Evolutionary conservation across 805 yeast species (phyloP), one percentile per base, ranked within the genome.

Genomic region (Suhomyces faveliae): DNA sequence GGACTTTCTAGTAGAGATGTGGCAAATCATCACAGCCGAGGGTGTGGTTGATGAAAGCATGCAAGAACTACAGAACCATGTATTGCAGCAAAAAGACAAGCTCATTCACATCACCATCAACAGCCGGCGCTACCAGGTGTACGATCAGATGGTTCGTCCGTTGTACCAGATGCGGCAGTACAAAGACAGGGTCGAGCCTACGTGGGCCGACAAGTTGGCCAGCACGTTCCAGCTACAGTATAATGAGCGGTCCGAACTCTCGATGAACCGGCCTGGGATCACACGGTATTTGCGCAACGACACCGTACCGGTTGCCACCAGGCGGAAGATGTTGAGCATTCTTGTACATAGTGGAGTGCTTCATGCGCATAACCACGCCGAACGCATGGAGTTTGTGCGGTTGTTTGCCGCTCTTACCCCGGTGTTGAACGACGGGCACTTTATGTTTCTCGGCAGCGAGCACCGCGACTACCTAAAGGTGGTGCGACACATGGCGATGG

Each of bases 31-130:
- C 4, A 62, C 67, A 40, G 17, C 4, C 17, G 51, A 47, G 20
- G 37, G 37, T 6, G 35, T 30, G 6, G 35, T 35, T 10, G 10
- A 12, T 4, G 40, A 37, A 12, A n/a, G 15, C 17, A 9, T 21
- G 22, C 40, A 21, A 19, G 25, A 21, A 10, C 45, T 64, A 3
- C 67, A 64, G 47, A 17, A 44, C 7, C 35, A 38, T 21, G 45
- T 68, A 15, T 40, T 63, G 9, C 27, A 43, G 3, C 48, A 57
- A 23, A 59, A 60, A 47, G 60, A 59, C 27, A 47, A 45, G 3
- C 47, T 70, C 33, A 51, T 60, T 13, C 66, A 67, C 40, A 43
- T 58, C n/a, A 48, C 65, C 48, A 61, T 68, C 45, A 68, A 68
- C 43, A 52, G 57, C 7, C 56, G 59, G 30, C 59, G 58, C 25